Evolutionary conservation across 2,329 filamentous ascomycete genomes (phyloP).

Genomic region (Onygenales sp.): DNA sequence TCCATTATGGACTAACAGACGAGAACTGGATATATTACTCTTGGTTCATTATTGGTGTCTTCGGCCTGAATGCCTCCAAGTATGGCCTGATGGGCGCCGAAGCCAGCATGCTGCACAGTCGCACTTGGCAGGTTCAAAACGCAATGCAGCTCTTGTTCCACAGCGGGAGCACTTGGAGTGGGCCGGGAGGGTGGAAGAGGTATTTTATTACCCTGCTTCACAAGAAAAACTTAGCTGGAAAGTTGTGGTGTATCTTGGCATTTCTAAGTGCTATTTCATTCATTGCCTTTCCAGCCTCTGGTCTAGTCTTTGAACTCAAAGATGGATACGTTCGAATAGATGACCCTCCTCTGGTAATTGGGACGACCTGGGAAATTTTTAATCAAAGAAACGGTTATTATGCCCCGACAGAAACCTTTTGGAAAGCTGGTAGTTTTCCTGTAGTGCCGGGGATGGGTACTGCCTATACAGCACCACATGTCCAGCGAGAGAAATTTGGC

Average conservation of each 20-base stretch:
- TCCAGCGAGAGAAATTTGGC: neutral
- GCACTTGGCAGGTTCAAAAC: neutral
- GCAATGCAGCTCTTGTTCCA: neutral
- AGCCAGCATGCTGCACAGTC: neutral
- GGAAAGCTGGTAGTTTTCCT: neutral
- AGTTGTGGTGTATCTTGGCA: neutral
- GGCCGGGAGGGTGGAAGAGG: neutral
- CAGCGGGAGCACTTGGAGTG: neutral
- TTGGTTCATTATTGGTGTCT: neutral
- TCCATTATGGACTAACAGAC: neutral
- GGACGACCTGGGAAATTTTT: neutral
- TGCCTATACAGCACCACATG: conserved; percentile 3
- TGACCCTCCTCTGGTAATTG: neutral
- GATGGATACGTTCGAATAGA: conserved; percentile 3
- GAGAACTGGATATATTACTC: neutral
- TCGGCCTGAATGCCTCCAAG: neutral
- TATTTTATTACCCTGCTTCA: neutral
- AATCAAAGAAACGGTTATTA: neutral
- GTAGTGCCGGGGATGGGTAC: conserved; percentile 3
- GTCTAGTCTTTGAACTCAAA: conserved; percentile 2
- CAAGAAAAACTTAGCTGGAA: neutral
- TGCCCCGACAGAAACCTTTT: neutral
- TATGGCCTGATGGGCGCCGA: neutral
- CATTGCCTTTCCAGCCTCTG: conserved; percentile 8
- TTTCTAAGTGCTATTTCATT: neutral